A percentile compares a stretch with the other conserved stretches of the same genome.
These are phyloP conservation scores for Paecilomyces dactylethromorphus DNA, from an alignment of 2,329 filamentous ascomycete genomes.

Conservation along the genomic window DNA sequence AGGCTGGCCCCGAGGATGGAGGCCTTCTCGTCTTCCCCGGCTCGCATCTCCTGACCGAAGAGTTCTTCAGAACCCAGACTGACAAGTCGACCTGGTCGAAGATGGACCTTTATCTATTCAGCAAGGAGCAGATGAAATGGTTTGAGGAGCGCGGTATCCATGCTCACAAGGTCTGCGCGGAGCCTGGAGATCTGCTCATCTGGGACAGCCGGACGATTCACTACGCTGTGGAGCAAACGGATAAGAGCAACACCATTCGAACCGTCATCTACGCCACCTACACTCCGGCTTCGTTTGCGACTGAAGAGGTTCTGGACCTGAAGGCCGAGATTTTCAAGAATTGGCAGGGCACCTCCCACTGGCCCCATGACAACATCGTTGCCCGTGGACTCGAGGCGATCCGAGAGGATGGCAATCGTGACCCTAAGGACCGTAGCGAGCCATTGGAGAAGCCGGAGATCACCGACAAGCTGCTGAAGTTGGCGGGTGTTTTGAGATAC, in stretches of 20 bases:
- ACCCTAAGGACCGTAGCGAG: too few species aligned
- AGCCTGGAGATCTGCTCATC: conserved; percentile 39
- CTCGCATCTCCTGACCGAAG: conserved; percentile 18
- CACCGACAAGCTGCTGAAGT: too few species aligned
- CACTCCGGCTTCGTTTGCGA: conserved; percentile 4
- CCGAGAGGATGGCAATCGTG: too few species aligned
- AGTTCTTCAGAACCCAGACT: conserved; percentile 25
- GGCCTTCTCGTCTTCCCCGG: conserved; percentile 21
- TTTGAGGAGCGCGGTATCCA: conserved; percentile 17
- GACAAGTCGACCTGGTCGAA: background rate
- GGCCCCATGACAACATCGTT: conserved; percentile 32
- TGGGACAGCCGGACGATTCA: conserved; percentile 30
- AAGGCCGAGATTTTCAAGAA: conserved; percentile 20
- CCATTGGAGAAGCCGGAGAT: too few species aligned
- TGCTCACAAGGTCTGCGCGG: conserved; percentile 31
- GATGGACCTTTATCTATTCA: conserved; percentile 17
- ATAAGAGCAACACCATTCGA: background rate
- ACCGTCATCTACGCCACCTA: background rate
- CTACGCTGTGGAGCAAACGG: background rate
- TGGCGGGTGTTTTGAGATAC: too few species aligned
- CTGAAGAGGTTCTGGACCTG: conserved; percentile 13
- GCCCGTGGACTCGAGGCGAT: too few species aligned
- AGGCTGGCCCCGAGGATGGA: conserved; percentile 19
- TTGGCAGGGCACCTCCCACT: conserved; percentile 19
- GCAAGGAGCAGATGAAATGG: conserved; percentile 21